Evolutionary conservation across 352 stramenopile genomes (phyloP), one percentile per base, ranked within the genome.

Genomic region (Pythium periplocum): DNA sequence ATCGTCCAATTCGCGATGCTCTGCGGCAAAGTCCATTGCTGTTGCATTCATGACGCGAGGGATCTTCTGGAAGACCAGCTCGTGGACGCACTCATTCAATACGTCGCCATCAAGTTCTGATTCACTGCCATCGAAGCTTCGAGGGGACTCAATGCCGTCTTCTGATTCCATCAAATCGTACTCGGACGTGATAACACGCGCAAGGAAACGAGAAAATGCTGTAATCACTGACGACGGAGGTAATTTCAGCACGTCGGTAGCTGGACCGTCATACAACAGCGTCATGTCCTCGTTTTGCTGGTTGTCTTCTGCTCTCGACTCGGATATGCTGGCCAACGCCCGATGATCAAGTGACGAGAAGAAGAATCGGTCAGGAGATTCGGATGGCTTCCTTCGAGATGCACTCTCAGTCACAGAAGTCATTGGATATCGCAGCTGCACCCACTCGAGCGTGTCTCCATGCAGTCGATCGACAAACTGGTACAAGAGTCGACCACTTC

Each of bases 381-480:
- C 34, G 11, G 37, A n/a, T 2, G 32, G 4, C 11, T 33, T 57
- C 36, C 33, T 39, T 55, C 48, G 30, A 46, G 37, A 0, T 46
- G 9, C 59, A 46, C n/a, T 64, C 51, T 17, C 33, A 41, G 33
- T 57, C 31, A 11, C 3, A 35, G 1, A 40, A n/a, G 34, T 11
- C 5, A 3, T 35, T 4, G 32, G 36, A 7, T 2, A 11, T 40
- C 10, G 7, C 17, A 40, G 2, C 17, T 42, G 47, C 17, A 66
- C 45, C 10, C 31, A 38, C 11, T 61, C 59, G 0, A 10, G 32
- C 30, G 46, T 39, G 36, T 67, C 60, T 8, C 56, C 35, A 11
- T 59, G 48, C 4, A 67, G 46, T 48, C 59, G 51, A 31, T 59
- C 48, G 2, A 58, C 36, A 57, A 67, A 67, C 9, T 67, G 44